phyloP scores from a whole-genome alignment of 2,329 filamentous ascomycete genomes.

The Fusarium sp. region DNA sequence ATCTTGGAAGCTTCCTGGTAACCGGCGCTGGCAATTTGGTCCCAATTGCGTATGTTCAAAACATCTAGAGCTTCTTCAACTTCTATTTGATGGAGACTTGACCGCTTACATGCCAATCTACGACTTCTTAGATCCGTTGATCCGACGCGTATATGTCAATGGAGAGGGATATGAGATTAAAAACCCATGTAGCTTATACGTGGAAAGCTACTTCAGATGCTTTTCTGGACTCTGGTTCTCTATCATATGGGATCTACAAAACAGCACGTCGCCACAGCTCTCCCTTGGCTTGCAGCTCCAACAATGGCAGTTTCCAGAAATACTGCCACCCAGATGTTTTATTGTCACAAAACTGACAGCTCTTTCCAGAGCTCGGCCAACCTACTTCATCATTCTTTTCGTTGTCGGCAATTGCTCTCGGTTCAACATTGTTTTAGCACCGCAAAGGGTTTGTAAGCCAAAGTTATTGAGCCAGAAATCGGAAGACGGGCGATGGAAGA shows the following conservation, averaged over 20 bases:
- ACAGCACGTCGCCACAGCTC: fast-evolving
- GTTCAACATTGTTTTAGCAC: fast-evolving
- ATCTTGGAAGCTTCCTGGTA: too few species aligned
- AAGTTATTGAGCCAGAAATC: fast-evolving
- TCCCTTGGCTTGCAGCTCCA: fast-evolving
- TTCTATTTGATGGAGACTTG: not conserved
- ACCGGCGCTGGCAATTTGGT: too few species aligned
- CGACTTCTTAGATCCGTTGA: fast-evolving
- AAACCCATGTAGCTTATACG: fast-evolving
- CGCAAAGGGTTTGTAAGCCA: fast-evolving
- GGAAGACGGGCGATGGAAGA: fast-evolving
- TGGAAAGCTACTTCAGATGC: fast-evolving
- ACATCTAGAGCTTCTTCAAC: fast-evolving
- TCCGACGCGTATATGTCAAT: fast-evolving
- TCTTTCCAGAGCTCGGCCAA: fast-evolving
- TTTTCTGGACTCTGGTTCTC: fast-evolving
- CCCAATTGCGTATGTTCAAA: too few species aligned
- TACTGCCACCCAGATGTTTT: fast-evolving
- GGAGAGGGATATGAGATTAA: fast-evolving
- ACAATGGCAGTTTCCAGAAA: fast-evolving
- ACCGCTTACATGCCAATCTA: fast-evolving
- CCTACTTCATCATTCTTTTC: fast-evolving
- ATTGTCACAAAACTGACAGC: fast-evolving
- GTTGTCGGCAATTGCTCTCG: fast-evolving
- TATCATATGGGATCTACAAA: not conserved